Evolutionary conservation across 1,284 basidiomycete species (phyloP), one percentile per base, ranked within the genome.

Genomic region (Bondarzewia mesenterica): DNA sequence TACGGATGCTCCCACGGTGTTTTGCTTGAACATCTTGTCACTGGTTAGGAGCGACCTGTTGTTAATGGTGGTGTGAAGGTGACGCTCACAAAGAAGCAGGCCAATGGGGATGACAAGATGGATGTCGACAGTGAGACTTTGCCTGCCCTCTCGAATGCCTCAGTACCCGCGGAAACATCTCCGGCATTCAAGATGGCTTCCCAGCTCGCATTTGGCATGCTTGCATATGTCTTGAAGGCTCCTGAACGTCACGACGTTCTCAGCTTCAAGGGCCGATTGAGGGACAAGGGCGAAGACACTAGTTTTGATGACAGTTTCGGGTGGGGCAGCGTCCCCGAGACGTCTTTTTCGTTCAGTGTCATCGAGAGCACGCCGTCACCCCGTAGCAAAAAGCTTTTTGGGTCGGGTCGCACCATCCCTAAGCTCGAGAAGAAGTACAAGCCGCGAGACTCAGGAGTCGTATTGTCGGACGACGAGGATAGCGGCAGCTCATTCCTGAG

Each of bases 1-100:
- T 97, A 94, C 58, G 93, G 94, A 23, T 74, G 82, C n/a, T 74
- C 82, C 1, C 76, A 74, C 10, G 83, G 89, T 3, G 64, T 91
- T 2, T 68, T 97, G 27, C 75, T 48, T 82, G 77, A 51, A 72
- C 74, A 25, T 36, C 73, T 67, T 20, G 59, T 73, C 14, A 66
- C 63, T 21, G 66, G 69, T 7, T 50, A 55, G 2, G 58, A 57
- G 18, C 49, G 56, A n/a, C 52, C 54, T 48, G 52, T 51, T n/a
- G 52, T 54, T 12, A 48, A 56, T 20, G 49, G 57, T 10, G 64
- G 49, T 27, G 60, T 48, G 50, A 69, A 57, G 59, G 65, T 66
- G 49, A 67, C 63, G 58, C 53, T 67, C 18, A 62, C 63, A 25
- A 63, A 32, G 63, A 54, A 63, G 59, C 40, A 55, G 61, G 10